These are phyloP conservation scores for Cornus kousa DNA, from an alignment of 148 eudicot genomes.

Conservation along the genomic window DNA sequence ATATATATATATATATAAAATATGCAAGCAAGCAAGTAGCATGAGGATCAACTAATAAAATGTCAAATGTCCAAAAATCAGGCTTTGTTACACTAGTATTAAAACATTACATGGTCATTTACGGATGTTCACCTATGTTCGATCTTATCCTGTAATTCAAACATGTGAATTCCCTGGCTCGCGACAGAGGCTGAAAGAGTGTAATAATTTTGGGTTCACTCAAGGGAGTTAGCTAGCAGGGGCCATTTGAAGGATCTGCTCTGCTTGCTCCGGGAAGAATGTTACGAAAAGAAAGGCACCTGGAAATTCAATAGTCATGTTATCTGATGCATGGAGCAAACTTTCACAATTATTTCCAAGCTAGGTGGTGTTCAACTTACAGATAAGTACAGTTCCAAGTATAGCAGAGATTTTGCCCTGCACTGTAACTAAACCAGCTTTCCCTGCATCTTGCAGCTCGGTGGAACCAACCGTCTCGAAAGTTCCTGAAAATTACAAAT, in stretches of 20 bases:
- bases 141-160: background rate
- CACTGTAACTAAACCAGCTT: slow-evolving; percentile 77
- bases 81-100: background rate
- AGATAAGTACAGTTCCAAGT: slow-evolving; percentile 84
- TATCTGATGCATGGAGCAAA: background rate
- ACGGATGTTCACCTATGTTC: background rate
- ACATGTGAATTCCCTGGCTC: background rate
- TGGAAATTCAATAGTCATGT: slow-evolving; percentile 15
- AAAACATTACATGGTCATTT: background rate
- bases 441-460: slow-evolving; percentile 90
- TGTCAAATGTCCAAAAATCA: too few relatives aligned
- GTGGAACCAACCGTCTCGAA: slow-evolving; percentile 82
- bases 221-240: slow-evolving; percentile 49
- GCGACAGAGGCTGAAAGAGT: background rate
- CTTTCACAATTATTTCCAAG: background rate
- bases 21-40: too few relatives aligned
- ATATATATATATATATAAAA: too few relatives aligned
- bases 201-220: slow-evolving; percentile 7
- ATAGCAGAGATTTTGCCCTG: slow-evolving; percentile 96
- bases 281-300: slow-evolving; percentile 73
- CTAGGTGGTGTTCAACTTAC: slow-evolving; percentile 40
- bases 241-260: slow-evolving; percentile 48
- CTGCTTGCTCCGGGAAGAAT: slow-evolving; percentile 86
- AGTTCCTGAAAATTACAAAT: slow-evolving; percentile 42
- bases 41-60: too few relatives aligned